Evolutionary conservation across 2,329 filamentous ascomycete species (phyloP), one percentile per base, ranked within the genome.

Genomic region (Penicillium griseofulvum): DNA sequence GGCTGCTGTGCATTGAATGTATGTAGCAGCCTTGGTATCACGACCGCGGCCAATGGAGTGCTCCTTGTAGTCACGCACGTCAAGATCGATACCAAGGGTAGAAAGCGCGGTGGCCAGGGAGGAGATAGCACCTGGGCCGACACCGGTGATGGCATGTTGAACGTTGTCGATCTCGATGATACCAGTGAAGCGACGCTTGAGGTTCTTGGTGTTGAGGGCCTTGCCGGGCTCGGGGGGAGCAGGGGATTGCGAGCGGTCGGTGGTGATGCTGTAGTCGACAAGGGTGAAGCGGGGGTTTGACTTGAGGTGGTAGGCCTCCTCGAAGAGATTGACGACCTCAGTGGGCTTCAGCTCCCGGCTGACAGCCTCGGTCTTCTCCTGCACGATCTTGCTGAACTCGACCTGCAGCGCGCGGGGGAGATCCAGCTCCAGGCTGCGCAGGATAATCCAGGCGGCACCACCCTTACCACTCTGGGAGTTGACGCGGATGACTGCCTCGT

Each of bases 401-500:
- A 97, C 83, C 76, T 97, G 93, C 49, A 97, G 83, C 50, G 91
- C 91, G 59, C 94, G 90, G 16, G 94, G 94, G 49, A 97, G 84
- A 73, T 97, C 94, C 67, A 97, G 88, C 69, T 94, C 85, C 59
- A 97, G 85, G 68, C 91, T 88, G 65, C 89, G 87, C 71, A 92
- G 87, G 71, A 97, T 92, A 70, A 97, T 89, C 90, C 90, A 97
- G 48, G 93, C 92, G 57, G 90, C 87, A 65, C 94, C 94, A 58
- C 93, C 93, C 79, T 99, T 97, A 62, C 93, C 93, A 66, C 86
- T 90, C 74, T 97, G 93, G 17, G 90, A 96, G 80, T 97, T 99
- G 83, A 97, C 93, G 57, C 93, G 89, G 71, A 97, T 97, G 70
- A 97, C 89, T 56, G 93, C 93, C 76, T 97, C 92, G 83, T 97